Evolutionary conservation across 2,329 filamentous ascomycete species (phyloP), one percentile per base, ranked within the genome.

Genomic region (Colletotrichum agaves): DNA sequence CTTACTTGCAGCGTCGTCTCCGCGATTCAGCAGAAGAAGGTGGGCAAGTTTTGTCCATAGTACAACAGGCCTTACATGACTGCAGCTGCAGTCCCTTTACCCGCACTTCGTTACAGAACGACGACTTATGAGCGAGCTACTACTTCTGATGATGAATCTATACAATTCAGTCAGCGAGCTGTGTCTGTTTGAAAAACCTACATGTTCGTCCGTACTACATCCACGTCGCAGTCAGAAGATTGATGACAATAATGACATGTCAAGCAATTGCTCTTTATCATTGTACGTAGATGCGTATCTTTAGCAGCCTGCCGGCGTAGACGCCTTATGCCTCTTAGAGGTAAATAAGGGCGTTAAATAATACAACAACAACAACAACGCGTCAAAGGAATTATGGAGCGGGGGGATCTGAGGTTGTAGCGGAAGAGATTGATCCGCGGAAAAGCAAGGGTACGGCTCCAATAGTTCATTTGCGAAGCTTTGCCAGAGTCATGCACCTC

Each of bases 161-260:
- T 31, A 4, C 35, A 11, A 8, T 15, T 37, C 35, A 37, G 13
- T 15, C 35, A 37, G 35, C 27, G 27, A 37, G 4, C 6, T 19
- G 21, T 27, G 35, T 31, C 17, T 52, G 4, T 15, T 52, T 27
- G 12, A n/a, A 19, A 37, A 13, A 15, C 63, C 44, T 50, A 52
- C 50, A 44, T 50, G 59, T 67, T 67, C 53, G 31, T 58, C 61
- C 31, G 60, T 59, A 58, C 27, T 52, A 27, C 11, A 7, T 19
- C 19, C 35, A 11, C 27, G 21, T 44, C 7, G 21, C 52, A 37
- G 15, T 23, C 19, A 50, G 13, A 47, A 39, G 50, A 53, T 64
- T 44, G 64, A 52, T 44, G 64, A 52, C 46, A 59, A 19, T 13
- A 23, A 31, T 35, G 46, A 35, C 37, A 13, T 15, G 23, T 52